Base-by-base conservation (phyloP, 169 alveolate genomes). In the Plasmodium gonderi region DNA sequence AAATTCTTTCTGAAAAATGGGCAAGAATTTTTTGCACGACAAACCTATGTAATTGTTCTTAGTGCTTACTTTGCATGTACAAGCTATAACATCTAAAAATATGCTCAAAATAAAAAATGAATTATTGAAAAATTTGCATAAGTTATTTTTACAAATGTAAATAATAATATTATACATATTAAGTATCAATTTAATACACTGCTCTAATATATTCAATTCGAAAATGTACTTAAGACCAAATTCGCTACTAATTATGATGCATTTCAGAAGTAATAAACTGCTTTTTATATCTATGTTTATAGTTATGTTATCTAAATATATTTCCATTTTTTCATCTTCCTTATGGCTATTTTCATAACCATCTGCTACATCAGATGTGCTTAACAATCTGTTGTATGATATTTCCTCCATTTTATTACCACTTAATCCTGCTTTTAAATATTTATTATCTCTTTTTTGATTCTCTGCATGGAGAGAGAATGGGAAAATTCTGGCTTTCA, bases 111-210 rank as follows among this genome's bases (percentile, higher is more conserved):
- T 31, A 72, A 69, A 83, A 36, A 83, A 20, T 1, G 92, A 64
- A 72, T 83, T 83, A 38, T 23, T 33, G 14, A 47, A 83, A 83
- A 9, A 83, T 45, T 83, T 72, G 4, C 11, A 33, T 36, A 83
- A 3, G 23, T 23, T n/a, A 40, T 83, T 72, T 45, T 83, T 83
- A 72, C 20, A 83, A 17, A 83, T 49, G 40, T 83, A 83, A 20
- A 83, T 69, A 40, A 69, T 83, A 6, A 83, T 76, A 83, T 83
- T 83, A 83, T 83, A 83, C 44, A 83, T 47, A 60, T 83, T 83
- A 29, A 69, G 79, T n/a, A 47, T 64, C n/a, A 83, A 29, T n/a
- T 33, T 45, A 40, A 83, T 83, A 54, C 54, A 83, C 42, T 83
- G 83, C 6, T 83, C 83, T 23, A 83, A 49, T 31, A 83, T 83